These are phyloP conservation scores for Termitomyces sp. DNA, from an alignment of 768 basidiomycete species.

Conservation along the genomic window DNA sequence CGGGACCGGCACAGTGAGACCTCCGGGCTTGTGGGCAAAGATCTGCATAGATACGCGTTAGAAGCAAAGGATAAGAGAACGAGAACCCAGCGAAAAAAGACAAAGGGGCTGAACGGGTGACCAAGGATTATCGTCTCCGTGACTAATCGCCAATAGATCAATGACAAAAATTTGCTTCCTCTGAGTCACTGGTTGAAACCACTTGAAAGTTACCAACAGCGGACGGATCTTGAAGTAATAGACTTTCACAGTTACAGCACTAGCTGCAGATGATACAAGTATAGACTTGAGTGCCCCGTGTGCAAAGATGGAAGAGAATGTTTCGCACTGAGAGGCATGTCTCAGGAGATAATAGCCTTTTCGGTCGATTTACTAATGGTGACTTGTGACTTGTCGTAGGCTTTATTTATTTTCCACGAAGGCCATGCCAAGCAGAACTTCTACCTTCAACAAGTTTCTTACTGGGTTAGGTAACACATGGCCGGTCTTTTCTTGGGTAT, in stretches of 20 bases:
- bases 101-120: too few relatives aligned
- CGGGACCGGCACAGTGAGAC: background rate
- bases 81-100: too few relatives aligned
- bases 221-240: background rate
- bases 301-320: background rate
- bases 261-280: background rate
- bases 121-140: too few relatives aligned
- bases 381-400: background rate
- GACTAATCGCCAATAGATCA: background rate
- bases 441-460: background rate
- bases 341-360: background rate
- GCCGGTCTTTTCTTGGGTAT: background rate
- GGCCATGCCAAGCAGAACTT: background rate
- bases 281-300: background rate
- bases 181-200: background rate
- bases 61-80: too few relatives aligned
- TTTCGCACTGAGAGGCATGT: background rate
- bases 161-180: background rate
- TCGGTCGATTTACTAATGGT: background rate
- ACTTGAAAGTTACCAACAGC: background rate
- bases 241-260: background rate
- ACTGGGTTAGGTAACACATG: background rate
- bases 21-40: background rate
- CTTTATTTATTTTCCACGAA: background rate
- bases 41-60: too few relatives aligned